Percentiles rank a stretch among this genome's conserved stretches.
Conservation (phyloP, 140 eudicot genomes). For the Flaveria floridana region DNA sequence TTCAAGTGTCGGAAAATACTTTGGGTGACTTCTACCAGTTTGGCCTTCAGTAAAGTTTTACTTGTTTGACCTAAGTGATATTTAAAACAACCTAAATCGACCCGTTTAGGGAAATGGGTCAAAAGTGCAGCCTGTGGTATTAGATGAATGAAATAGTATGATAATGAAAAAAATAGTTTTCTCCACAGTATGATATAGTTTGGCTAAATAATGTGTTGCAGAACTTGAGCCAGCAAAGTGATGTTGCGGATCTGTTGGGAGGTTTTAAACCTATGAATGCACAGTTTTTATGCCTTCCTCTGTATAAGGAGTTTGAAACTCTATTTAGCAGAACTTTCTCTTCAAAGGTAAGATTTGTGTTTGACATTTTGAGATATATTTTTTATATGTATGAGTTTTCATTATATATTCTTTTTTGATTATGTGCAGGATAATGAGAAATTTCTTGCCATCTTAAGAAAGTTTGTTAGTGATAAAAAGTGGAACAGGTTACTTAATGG, state of each 20-base stretch:
- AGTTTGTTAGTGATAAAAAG: no score
- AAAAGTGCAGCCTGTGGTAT: background rate
- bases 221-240: constrained; percentile 74
- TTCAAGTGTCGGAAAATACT: constrained; percentile 9
- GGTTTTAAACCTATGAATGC: constrained; percentile 84
- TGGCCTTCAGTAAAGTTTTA: background rate
- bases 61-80: background rate
- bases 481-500: no score
- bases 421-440: no score
- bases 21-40: constrained; percentile 6
- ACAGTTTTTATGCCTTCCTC: constrained; percentile 63
- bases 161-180: background rate
- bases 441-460: no score
- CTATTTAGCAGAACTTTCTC: constrained; percentile 56
- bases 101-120: constrained; percentile 17
- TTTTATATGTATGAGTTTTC: no score
- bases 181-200: no score
- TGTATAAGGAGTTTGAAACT: constrained; percentile 65
- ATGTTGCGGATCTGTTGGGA: constrained; percentile 67
- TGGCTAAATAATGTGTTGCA: constrained; percentile 30
- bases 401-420: no score
- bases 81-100: background rate
- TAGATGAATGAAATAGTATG: constrained; percentile 4
- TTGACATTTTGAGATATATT: no score
- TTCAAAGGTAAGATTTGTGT: constrained; percentile 44